Base-by-base conservation (phyloP, 768 basidiomycete genomes). In the Brasilioporus rufonigricans region DNA sequence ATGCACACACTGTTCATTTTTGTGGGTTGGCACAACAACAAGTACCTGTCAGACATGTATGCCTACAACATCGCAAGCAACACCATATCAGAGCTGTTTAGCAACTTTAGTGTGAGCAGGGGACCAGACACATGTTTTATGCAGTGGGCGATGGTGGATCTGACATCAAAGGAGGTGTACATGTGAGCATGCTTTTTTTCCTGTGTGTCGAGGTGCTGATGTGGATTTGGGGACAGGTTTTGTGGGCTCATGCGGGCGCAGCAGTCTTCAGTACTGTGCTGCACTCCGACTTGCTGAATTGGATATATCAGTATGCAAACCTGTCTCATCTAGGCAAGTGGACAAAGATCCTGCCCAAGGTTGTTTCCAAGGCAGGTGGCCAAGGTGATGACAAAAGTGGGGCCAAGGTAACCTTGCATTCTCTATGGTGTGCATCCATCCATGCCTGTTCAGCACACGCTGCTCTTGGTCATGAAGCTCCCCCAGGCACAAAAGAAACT, bases 61-160 rank as follows among this genome's bases (percentile, higher is more conserved):
- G 40, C 40, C 5, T 24, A 41, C 40, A 21, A 71, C 74, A n/a
- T 66, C 80, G 11, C 74, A 76, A 19, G n/a, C n/a, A n/a, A n/a
- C n/a, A n/a, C n/a, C n/a, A n/a, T n/a, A n/a, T n/a, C n/a, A n/a
- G n/a, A n/a, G n/a, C n/a, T n/a, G n/a, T n/a, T n/a, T n/a, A n/a
- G n/a, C n/a, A n/a, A n/a, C n/a, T n/a, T n/a, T n/a, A 70, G 76
- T 11, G 10, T 33, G 10, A 33, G 32, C 32, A 13, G 11, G 32
- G 32, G 32, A 0, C 32, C 32, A 11, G 32, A 33, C 10, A 13
- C 32, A 11, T 33, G 32, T 33, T 91, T 89, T 63, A 86, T 86
- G 1, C 88, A 89, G 60, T 72, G 89, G 19, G 87, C 88, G 3
- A 83, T 86, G 9, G 79, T 90, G 23, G 87, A 91, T n/a, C n/a